A percentile compares a stretch with the other conserved stretches of the same genome.
phyloP scores from a whole-genome alignment of 2,329 filamentous ascomycete genomes.

The Phialemonium atrogriseum region DNA sequence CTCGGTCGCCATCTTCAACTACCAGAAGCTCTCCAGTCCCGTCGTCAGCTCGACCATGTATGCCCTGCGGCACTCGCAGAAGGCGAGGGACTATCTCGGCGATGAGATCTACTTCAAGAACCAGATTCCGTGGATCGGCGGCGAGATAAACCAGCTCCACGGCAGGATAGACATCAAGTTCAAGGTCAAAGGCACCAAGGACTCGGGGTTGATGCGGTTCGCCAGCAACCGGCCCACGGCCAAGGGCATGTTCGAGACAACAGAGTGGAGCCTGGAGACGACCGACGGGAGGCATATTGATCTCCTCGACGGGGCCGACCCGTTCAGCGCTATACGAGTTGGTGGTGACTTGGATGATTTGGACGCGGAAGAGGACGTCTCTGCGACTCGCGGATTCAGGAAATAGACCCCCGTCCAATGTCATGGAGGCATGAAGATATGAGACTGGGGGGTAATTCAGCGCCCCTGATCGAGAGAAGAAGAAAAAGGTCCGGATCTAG shows the following conservation, averaged over 20 bases:
- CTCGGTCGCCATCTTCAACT: conserved; percentile 93
- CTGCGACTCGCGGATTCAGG: conserved; percentile 40
- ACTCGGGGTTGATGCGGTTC: conserved; percentile 69
- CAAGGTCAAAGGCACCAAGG: conserved; percentile 71
- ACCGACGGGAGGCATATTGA: conserved; percentile 55
- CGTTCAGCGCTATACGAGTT: too few species aligned
- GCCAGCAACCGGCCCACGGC: conserved; percentile 58
- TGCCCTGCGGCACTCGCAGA: conserved; percentile 71
- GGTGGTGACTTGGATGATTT: conserved; percentile 9
- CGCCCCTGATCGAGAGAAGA: too few species aligned
- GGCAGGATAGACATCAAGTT: conserved; percentile 84
- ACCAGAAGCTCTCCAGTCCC: conserved; percentile 87
- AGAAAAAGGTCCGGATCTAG: too few species aligned
- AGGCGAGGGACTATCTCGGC: conserved; percentile 70
- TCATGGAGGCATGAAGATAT: conserved; percentile 9
- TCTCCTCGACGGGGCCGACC: conserved; percentile 64
- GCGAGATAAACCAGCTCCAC: conserved; percentile 88
- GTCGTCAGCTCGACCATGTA: conserved; percentile 86
- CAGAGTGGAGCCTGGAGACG: conserved; percentile 78
- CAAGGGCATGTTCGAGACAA: conserved; percentile 69
- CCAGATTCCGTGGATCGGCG: conserved; percentile 75
- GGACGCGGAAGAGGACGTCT: conserved; percentile 11
- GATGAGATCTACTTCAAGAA: conserved; percentile 78
- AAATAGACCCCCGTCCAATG: conserved; percentile 20
- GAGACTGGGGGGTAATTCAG: conserved; percentile 17